Evolutionary conservation across 2,329 filamentous ascomycete species (phyloP).

Genomic region (Cordyceps cateniannulata): DNA sequence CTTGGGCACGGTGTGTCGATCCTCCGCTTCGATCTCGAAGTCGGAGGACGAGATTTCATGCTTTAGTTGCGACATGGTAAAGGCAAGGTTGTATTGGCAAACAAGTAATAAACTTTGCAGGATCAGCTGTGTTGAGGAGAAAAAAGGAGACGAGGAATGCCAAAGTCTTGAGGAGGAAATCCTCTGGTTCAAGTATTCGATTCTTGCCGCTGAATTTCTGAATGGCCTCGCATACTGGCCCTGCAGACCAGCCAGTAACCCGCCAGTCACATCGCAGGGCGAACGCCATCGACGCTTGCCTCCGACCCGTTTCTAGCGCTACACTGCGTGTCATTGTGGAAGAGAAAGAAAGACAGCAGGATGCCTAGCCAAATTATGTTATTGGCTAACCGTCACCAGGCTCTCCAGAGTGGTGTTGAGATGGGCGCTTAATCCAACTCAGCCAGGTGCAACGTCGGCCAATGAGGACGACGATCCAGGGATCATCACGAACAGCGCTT

Average conservation of each 20-base stretch:
- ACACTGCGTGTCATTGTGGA: neutral
- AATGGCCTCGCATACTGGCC: neutral
- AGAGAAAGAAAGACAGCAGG: neutral
- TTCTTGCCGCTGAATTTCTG: neutral
- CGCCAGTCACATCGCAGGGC: neutral
- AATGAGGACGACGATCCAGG: neutral
- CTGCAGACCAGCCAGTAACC: neutral
- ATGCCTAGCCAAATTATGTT: neutral
- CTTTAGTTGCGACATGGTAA: conserved; percentile 31
- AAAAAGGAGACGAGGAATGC: neutral
- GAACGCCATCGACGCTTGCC: neutral
- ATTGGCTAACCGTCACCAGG: neutral
- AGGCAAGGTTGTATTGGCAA: conserved; percentile 13
- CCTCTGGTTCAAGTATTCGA: conserved; percentile 3
- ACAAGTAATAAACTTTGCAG: neutral
- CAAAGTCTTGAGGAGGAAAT: neutral
- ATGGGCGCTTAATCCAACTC: neutral
- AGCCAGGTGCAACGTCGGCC: neutral
- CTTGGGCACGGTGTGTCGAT: conserved; percentile 30
- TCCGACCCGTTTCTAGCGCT: neutral
- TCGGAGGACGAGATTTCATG: conserved; percentile 37
- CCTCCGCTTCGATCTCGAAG: conserved; percentile 40
- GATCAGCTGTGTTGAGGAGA: neutral
- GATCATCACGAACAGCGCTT: conserved; percentile 1
- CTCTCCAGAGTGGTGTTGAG: neutral